These are phyloP conservation scores for Astrothelium subdiscretum DNA, from an alignment of 495 filamentous ascomycete genomes.

Conservation along the genomic window DNA sequence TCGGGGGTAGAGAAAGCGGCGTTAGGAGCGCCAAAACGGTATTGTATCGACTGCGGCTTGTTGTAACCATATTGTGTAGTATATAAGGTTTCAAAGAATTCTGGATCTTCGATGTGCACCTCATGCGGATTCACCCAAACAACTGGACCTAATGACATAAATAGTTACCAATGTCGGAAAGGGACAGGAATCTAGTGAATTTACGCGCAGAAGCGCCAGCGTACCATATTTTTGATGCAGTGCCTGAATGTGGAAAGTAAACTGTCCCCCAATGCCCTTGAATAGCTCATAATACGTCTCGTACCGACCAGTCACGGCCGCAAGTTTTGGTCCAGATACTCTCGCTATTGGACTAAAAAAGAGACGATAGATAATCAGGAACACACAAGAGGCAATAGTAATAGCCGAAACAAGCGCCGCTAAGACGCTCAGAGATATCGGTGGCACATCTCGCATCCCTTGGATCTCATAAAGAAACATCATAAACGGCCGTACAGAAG, in stretches of 20 bases:
- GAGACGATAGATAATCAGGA: conserved; percentile 14
- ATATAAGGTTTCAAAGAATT: conserved; percentile 17
- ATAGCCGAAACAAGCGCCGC: neutral
- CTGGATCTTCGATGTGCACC: conserved; percentile 22
- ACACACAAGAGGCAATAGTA: neutral
- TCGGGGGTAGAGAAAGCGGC: conserved; percentile 6
- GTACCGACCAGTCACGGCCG: conserved; percentile 18
- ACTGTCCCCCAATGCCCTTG: conserved; percentile 5
- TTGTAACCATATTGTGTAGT: conserved; percentile 6
- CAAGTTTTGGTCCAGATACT: conserved; percentile 17
- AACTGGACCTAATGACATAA: conserved; percentile 20
- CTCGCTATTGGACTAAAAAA: conserved; percentile 16
- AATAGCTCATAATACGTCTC: conserved; percentile 22
- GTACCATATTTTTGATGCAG: conserved; percentile 16
- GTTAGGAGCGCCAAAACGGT: conserved; percentile 2
- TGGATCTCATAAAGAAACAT: neutral
- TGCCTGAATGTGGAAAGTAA: conserved; percentile 10
- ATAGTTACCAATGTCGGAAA: neutral
- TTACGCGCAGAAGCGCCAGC: neutral
- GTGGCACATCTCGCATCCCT: neutral
- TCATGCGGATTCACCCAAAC: conserved; percentile 24
- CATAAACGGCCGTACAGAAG: neutral
- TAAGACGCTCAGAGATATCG: neutral
- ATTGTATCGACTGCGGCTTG: conserved; percentile 11
- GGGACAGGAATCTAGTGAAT: neutral